Percentiles rank a stretch among this genome's conserved stretches.
Conservation (phyloP, 164 flowering plant species). For the Berberis vulgaris region DNA sequence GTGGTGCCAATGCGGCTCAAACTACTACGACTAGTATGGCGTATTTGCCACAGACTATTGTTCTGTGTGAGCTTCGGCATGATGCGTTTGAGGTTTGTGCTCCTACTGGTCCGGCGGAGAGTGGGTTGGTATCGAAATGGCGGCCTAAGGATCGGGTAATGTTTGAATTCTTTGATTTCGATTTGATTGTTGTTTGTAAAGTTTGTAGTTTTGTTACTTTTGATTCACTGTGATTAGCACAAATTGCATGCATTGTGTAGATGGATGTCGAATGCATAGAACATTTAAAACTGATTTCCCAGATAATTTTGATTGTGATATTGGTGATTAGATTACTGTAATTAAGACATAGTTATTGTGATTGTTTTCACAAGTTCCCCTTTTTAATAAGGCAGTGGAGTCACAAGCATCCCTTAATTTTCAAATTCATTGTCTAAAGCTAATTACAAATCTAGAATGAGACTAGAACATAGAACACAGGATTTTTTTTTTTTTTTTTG, state of each 20-base stretch:
- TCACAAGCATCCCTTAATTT: too few relatives aligned
- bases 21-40: conserved; percentile 43
- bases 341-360: too few relatives aligned
- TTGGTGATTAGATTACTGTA: not conserved
- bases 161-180: not conserved
- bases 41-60: conserved; percentile 70
- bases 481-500: too few relatives aligned
- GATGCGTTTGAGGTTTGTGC: conserved; percentile 62
- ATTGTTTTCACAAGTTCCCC: too few relatives aligned
- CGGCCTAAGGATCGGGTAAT: conserved; percentile 81
- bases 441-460: too few relatives aligned
- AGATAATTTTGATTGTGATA: too few relatives aligned
- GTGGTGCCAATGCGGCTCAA: conserved; percentile 17
- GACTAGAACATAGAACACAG: too few relatives aligned
- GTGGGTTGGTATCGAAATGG: conserved; percentile 85
- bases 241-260: not conserved
- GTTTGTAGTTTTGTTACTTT: not conserved
- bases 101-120: conserved; percentile 63
- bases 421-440: too few relatives aligned
- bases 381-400: too few relatives aligned
- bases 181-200: not conserved
- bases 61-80: conserved; percentile 73
- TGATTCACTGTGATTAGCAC: not conserved
- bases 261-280: too few relatives aligned
- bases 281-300: too few relatives aligned